Conservation (phyloP, 2,329 filamentous ascomycete species). For the Aquanectria penicillioides region DNA sequence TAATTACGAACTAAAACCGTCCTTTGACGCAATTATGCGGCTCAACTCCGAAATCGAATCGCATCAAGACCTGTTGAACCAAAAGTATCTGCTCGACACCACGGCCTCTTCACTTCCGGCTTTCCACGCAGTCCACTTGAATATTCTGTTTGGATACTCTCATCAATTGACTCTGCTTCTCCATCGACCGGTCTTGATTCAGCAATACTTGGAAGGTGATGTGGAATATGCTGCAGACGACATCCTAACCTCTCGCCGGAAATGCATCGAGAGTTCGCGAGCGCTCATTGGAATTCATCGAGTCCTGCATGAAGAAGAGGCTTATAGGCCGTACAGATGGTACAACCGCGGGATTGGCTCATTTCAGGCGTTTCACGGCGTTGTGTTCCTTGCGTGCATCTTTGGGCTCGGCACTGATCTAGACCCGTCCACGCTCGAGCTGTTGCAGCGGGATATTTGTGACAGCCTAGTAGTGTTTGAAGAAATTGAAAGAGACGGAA, state of each 20-base stretch:
- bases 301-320: background rate
- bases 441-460: background rate
- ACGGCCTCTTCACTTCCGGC: background rate
- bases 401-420: background rate
- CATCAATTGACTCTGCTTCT: conserved; percentile 26
- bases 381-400: conserved; percentile 17
- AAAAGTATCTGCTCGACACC: conserved; percentile 11
- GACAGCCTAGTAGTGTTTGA: background rate
- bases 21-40: background rate
- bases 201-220: background rate
- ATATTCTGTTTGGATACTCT: conserved; percentile 27
- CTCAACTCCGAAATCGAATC: background rate
- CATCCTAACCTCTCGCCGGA: background rate
- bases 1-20: background rate
- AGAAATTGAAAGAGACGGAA: background rate
- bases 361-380: conserved; percentile 27
- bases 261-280: conserved; percentile 4
- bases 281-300: background rate
- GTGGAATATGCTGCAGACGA: background rate
- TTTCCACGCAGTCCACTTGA: conserved; percentile 22
- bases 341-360: conserved; percentile 25
- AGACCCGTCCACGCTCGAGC: background rate
- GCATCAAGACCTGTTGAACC: background rate
- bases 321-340: conserved; percentile 23
- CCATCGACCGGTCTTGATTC: conserved; percentile 17